Evolutionary conservation across 2,329 filamentous ascomycete species (phyloP).

Genomic region (Aspergillus udagawae): DNA sequence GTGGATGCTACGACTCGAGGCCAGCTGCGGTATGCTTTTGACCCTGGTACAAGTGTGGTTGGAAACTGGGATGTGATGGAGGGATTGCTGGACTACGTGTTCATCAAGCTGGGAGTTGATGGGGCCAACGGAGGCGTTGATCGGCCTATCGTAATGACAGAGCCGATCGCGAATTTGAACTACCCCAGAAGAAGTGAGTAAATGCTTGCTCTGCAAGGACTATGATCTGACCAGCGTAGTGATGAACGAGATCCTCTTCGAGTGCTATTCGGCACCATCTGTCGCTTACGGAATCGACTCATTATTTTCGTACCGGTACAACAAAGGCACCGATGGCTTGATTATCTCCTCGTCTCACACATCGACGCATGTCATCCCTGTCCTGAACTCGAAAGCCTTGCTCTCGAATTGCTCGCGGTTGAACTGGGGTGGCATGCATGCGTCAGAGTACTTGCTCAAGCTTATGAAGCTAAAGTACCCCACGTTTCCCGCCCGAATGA

Average conservation of each 20-base stretch:
- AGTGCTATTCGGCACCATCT: constrained; percentile 87
- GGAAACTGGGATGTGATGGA: constrained; percentile 99
- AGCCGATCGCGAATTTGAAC: constrained; percentile 83
- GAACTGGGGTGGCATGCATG: constrained; percentile 92
- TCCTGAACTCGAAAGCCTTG: constrained; percentile 79
- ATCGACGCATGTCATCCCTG: constrained; percentile 91
- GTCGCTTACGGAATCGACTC: constrained; percentile 94
- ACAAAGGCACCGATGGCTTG: constrained; percentile 79
- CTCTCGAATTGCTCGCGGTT: constrained; percentile 80
- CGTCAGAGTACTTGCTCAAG: constrained; percentile 85
- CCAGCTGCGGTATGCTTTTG: constrained; percentile 87
- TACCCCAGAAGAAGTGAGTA: constrained; percentile 82
- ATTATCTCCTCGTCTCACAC: constrained; percentile 91
- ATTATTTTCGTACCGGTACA: constrained; percentile 91
- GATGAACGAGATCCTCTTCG: constrained; percentile 97
- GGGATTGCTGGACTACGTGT: constrained; percentile 87
- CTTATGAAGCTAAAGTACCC: constrained; percentile 89
- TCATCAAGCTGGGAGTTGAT: constrained; percentile 88
- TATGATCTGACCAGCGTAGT: constrained; percentile 49
- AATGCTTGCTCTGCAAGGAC: background rate
- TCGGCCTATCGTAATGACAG: constrained; percentile 89
- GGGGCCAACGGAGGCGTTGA: constrained; percentile 68
- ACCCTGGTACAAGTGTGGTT: constrained; percentile 82
- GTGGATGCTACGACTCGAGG: constrained; percentile 88
- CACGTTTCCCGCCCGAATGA: constrained; percentile 80